Evolutionary conservation across 2,329 filamentous ascomycete species (phyloP).

Genomic region (Trichoderma koningii): DNA sequence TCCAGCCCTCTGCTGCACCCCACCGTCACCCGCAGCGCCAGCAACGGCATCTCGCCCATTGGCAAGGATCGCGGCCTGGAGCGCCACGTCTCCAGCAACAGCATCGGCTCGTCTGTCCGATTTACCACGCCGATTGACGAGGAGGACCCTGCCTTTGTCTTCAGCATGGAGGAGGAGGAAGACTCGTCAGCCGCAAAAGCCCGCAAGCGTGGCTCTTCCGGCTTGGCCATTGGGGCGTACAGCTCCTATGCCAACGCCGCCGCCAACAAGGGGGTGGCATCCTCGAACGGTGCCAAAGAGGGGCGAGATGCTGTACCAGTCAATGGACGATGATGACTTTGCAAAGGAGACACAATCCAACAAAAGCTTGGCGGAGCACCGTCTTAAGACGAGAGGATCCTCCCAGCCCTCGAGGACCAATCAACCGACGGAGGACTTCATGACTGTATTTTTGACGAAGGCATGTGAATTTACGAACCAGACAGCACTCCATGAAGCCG

Average conservation of each 20-base stretch:
- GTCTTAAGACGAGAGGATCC: slow-evolving; percentile 20
- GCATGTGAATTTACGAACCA: slow-evolving; percentile 26
- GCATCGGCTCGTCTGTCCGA: slow-evolving; percentile 56
- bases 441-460: slow-evolving; percentile 19
- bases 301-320: slow-evolving; percentile 37
- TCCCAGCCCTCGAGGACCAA: slow-evolving; percentile 13
- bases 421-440: slow-evolving; percentile 17
- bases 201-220: slow-evolving; percentile 53
- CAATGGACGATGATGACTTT: slow-evolving; percentile 37
- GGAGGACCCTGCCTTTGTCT: slow-evolving; percentile 65
- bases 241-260: slow-evolving; percentile 46
- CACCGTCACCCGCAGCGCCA: slow-evolving; percentile 46
- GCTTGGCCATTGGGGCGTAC: slow-evolving; percentile 43
- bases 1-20: slow-evolving; percentile 56
- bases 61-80: slow-evolving; percentile 51
- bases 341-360: background rate
- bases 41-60: slow-evolving; percentile 44
- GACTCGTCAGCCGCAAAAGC: slow-evolving; percentile 51
- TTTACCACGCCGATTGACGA: slow-evolving; percentile 68
- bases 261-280: slow-evolving; percentile 34
- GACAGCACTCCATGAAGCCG: slow-evolving; percentile 10
- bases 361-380: slow-evolving; percentile 16
- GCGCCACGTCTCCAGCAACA: slow-evolving; percentile 61
- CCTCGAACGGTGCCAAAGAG: slow-evolving; percentile 37
- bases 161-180: slow-evolving; percentile 66